Conservation (phyloP, 2,329 filamentous ascomycete species). For the Pyrenophora seminiperda region DNA sequence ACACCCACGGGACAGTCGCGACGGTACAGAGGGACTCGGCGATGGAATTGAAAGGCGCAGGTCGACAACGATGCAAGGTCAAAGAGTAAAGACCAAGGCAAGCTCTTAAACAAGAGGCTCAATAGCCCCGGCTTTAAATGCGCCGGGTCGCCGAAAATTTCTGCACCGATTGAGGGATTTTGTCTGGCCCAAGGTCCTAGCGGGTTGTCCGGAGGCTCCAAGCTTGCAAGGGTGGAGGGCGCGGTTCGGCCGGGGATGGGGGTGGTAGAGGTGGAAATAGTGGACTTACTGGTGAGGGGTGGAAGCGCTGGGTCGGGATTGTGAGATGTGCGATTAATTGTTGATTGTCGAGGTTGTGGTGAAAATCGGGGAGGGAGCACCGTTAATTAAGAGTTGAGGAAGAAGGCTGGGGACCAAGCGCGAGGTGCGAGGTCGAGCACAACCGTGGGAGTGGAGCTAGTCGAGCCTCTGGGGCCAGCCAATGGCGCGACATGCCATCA, state of each 20-base stretch:
- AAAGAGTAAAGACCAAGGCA: conserved; percentile 24
- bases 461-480: conserved; percentile 14
- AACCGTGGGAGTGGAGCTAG: no score
- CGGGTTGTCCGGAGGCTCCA: conserved; percentile 33
- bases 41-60: conserved; percentile 23
- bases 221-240: conserved; percentile 28
- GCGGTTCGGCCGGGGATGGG: conserved; percentile 29
- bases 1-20: conserved; percentile 33
- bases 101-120: conserved; percentile 23
- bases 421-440: no score
- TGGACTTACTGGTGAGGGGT: conserved; percentile 35
- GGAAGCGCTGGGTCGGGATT: conserved; percentile 6
- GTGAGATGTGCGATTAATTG: no score
- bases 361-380: background rate
- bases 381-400: no score
- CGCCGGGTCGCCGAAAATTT: conserved; percentile 41
- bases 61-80: conserved; percentile 38
- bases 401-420: no score
- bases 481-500: conserved; percentile 15
- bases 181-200: conserved; percentile 40
- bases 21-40: conserved; percentile 31
- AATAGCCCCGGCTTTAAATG: conserved; percentile 38
- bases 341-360: no score
- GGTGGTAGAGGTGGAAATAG: conserved; percentile 11
- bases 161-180: conserved; percentile 46